Conservation (phyloP, 1,139 yeast genomes). For the Lodderomyces orthopsilosis region DNA sequence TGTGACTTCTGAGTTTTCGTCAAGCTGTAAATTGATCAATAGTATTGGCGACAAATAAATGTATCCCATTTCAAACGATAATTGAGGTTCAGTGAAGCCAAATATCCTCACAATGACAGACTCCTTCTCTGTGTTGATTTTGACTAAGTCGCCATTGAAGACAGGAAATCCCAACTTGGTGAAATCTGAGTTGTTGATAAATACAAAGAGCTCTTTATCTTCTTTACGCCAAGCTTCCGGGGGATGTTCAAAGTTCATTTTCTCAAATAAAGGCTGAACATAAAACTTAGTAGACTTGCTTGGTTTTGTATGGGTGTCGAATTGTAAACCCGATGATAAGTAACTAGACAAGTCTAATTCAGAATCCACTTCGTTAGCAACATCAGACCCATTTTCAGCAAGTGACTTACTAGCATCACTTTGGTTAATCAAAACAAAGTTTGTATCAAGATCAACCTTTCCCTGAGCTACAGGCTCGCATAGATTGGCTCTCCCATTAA, state of each 20-base stretch:
- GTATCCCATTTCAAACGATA: slow-evolving; percentile 30
- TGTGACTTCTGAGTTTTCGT: slow-evolving; percentile 27
- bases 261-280: slow-evolving; percentile 31
- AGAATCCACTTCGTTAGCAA: slow-evolving; percentile 3
- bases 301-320: slow-evolving; percentile 16
- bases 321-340: slow-evolving; percentile 30
- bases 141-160: slow-evolving; percentile 67
- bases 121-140: slow-evolving; percentile 24
- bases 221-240: slow-evolving; percentile 35
- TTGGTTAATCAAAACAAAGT: slow-evolving; percentile 51
- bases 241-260: slow-evolving; percentile 23
- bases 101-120: slow-evolving; percentile 46
- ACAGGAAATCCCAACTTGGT: slow-evolving; percentile 53
- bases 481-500: slow-evolving; percentile 52
- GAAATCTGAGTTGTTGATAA: slow-evolving; percentile 51
- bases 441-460: slow-evolving; percentile 37
- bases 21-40: slow-evolving; percentile 47
- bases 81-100: slow-evolving; percentile 65
- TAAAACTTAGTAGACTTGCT: slow-evolving; percentile 16
- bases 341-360: slow-evolving; percentile 35
- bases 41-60: slow-evolving; percentile 66
- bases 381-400: slow-evolving; percentile 9
- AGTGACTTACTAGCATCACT: slow-evolving; percentile 10
- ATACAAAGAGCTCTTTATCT: slow-evolving; percentile 48
- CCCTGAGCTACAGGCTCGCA: slow-evolving; percentile 82